Conservation (phyloP, 768 basidiomycete genomes). For the Leccinum ochraceum region DNA sequence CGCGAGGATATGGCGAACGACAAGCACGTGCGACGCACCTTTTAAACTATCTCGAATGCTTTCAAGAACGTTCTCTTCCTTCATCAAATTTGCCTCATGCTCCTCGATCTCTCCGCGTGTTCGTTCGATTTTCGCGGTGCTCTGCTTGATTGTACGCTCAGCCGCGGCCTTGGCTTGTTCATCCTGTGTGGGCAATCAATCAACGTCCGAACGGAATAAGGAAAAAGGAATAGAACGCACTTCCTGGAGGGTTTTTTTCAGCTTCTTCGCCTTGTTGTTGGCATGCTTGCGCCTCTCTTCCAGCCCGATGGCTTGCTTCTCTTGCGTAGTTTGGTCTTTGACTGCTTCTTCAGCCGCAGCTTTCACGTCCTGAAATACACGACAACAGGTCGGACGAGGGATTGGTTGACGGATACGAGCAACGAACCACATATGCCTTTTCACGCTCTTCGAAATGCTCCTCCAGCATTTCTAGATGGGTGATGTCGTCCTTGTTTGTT, state of each 20-base stretch:
- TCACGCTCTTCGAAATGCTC: constrained; percentile 70
- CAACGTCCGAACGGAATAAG: background rate
- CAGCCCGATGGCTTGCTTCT: constrained; percentile 75
- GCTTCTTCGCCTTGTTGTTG: constrained; percentile 77
- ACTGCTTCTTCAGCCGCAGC: constrained; percentile 62
- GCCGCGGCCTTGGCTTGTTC: constrained; percentile 60
- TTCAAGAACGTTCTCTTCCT: constrained; percentile 83
- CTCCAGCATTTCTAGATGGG: constrained; percentile 67
- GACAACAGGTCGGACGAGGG: background rate
- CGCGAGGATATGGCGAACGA: background rate
- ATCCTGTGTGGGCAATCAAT: constrained; percentile 48
- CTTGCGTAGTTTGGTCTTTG: constrained; percentile 77
- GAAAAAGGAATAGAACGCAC: constrained; percentile 41
- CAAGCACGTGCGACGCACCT: constrained; percentile 48
- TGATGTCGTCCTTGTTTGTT: constrained; percentile 76
- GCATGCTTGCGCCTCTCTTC: constrained; percentile 88
- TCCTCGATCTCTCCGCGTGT: constrained; percentile 68
- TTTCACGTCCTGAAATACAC: constrained; percentile 64
- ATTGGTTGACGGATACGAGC: background rate
- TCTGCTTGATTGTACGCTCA: constrained; percentile 65
- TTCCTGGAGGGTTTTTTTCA: constrained; percentile 85
- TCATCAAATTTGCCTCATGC: constrained; percentile 65
- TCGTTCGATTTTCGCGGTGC: constrained; percentile 64
- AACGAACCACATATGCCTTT: constrained; percentile 64
- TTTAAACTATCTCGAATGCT: constrained; percentile 82